A percentile compares a stretch with the other conserved stretches of the same genome.
These are phyloP conservation scores for Annona cherimola DNA, from an alignment of 164 flowering plant genomes.

Conservation along the genomic window DNA sequence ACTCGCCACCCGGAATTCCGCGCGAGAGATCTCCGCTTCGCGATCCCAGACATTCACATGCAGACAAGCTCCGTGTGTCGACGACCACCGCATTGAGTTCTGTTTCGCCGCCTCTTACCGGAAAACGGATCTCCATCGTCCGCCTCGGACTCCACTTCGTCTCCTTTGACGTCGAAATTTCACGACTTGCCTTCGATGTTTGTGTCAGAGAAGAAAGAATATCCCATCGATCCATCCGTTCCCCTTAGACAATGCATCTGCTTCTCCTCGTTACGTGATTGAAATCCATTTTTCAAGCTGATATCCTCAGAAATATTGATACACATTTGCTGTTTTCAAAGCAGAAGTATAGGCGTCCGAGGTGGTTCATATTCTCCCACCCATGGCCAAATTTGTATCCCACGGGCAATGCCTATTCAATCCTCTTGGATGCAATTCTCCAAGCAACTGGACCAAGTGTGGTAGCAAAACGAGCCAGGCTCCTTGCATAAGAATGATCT, in stretches of 20 bases:
- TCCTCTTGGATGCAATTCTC: conserved; percentile 74
- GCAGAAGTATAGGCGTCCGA: conserved; percentile 50
- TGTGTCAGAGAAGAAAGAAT: conserved; percentile 68
- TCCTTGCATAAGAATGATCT: conserved; percentile 83
- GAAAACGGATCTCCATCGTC: conserved; percentile 60
- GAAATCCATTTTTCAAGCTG: too few species aligned
- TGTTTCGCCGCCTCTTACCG: conserved; percentile 43
- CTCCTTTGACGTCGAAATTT: conserved; percentile 38
- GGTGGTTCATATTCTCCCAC: conserved; percentile 95
- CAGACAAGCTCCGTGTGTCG: conserved; percentile 32
- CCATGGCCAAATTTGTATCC: conserved; percentile 83
- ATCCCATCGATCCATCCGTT: conserved; percentile 78
- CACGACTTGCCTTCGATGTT: conserved; percentile 24
- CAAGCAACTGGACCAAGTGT: conserved; percentile 88
- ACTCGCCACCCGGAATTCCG: too few species aligned
- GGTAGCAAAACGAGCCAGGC: conserved; percentile 92
- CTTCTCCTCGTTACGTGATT: too few species aligned
- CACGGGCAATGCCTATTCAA: conserved; percentile 67
- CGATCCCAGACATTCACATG: too few species aligned
- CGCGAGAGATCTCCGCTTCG: too few species aligned
- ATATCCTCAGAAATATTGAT: too few species aligned
- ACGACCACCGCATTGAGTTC: conserved; percentile 30
- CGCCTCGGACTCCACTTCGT: conserved; percentile 35
- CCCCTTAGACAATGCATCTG: too few species aligned
- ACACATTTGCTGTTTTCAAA: too few species aligned